phyloP scores from a whole-genome alignment of 2,329 filamentous ascomycete species.

The Paecilomyces sp. region DNA sequence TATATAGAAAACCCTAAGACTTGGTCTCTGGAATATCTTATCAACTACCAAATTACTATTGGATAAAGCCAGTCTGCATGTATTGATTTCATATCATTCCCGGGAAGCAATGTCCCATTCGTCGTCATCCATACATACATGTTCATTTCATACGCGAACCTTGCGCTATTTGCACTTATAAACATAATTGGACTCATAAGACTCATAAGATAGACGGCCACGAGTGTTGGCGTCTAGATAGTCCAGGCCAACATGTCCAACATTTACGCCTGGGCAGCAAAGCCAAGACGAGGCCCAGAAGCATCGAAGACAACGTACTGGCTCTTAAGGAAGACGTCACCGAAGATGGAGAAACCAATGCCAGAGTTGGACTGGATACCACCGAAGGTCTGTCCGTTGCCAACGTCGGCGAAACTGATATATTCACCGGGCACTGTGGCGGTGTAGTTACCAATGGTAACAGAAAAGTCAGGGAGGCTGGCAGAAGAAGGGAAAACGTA shows the following conservation, averaged over 20 bases:
- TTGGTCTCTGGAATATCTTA: too few relatives aligned
- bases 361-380: slow-evolving; percentile 61
- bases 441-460: slow-evolving; percentile 43
- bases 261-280: slow-evolving; percentile 34
- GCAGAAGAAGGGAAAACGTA: slow-evolving; percentile 49
- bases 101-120: not conserved
- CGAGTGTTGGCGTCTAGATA: not conserved
- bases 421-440: slow-evolving; percentile 48
- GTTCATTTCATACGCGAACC: not conserved
- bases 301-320: slow-evolving; percentile 67
- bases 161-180: not conserved
- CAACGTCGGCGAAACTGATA: slow-evolving; percentile 45
- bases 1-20: too few relatives aligned
- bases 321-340: slow-evolving; percentile 72
- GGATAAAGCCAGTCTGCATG: too few relatives aligned
- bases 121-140: not conserved
- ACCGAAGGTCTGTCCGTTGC: slow-evolving; percentile 49
- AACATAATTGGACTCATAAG: not conserved
- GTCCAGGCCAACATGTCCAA: not conserved
- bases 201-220: too few relatives aligned
- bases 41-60: too few relatives aligned
- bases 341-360: slow-evolving; percentile 62
- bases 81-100: too few relatives aligned
- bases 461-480: slow-evolving; percentile 47
- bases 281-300: slow-evolving; percentile 40